Base-by-base conservation (phyloP, 2,329 filamentous ascomycete genomes). In the Elsinoe fawcettii region DNA sequence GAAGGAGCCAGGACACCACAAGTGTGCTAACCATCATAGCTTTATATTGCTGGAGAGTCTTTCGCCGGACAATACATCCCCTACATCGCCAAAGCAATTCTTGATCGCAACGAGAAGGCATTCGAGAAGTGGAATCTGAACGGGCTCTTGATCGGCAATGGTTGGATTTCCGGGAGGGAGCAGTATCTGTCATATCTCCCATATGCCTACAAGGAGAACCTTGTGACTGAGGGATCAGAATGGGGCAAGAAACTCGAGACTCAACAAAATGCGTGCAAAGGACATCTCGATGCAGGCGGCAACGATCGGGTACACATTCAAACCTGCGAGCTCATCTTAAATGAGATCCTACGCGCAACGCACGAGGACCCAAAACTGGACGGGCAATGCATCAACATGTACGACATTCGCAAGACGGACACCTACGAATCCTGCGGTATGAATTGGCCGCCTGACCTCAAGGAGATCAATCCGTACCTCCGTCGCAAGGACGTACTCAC, bases 51-150 rank as follows among this genome's bases (percentile, higher is more conserved):
- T 1, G 93, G 95, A 64, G 93, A 99, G 75, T 99, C 92, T 0
- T 96, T 90, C 68, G 92, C 92, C 4, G 92, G 92, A 44, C 92
- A 96, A 69, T 86, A 96, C 72, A 97, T 99, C 60, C 93, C 93
- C 1, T 96, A 99, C 70, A 93, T 99, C 62, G 88, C 91, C n/a
- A 85, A 86, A 67, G 87, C 87, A 18, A 95, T 99, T 57, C 77
- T 96, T 58, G 85, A 90, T 49, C 88, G 90, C 60, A 99, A 99
- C 75, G 56, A 46, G 11, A 86, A 87, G 32, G 62, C 73, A 4
- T 72, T 74, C 56, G 69, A 74, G 39, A 70, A 73, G 23, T 99
- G 92, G 93, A 86, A 86, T 53, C 74, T 99, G 25, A 80, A 85
- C 63, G 93, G 92, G 7, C 76, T 99, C 18, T 71, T 99, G 34